phyloP scores from a whole-genome alignment of 2,329 filamentous ascomycete genomes.

The Helminthosporium solani region DNA sequence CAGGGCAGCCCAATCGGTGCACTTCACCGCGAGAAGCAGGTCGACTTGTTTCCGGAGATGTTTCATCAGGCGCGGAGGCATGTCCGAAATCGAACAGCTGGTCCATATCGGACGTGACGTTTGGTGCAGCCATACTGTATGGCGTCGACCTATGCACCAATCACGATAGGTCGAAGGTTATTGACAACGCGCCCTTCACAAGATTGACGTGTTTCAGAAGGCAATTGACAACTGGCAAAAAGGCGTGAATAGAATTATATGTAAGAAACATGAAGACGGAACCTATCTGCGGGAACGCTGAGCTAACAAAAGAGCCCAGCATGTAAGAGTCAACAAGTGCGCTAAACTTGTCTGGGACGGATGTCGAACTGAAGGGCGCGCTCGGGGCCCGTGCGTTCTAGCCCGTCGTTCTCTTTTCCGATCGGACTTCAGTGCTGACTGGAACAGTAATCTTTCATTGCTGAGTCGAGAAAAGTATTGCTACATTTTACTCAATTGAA shows the following conservation, averaged over 20 bases:
- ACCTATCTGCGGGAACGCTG: not conserved
- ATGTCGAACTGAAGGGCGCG: slow-evolving; percentile 2
- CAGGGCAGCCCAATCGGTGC: slow-evolving; percentile 17
- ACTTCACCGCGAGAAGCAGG: slow-evolving; percentile 7
- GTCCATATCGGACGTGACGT: slow-evolving; percentile 33
- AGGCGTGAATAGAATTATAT: not conserved
- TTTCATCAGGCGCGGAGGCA: slow-evolving; percentile 32
- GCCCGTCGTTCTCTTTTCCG: not conserved
- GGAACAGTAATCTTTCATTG: not conserved
- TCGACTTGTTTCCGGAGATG: slow-evolving; percentile 12
- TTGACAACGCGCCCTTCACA: slow-evolving; percentile 2
- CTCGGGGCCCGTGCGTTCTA: not conserved
- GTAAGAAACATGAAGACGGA: slow-evolving; percentile 1
- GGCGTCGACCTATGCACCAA: not conserved
- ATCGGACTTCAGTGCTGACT: not conserved
- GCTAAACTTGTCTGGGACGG: not conserved
- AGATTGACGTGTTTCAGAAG: not conserved
- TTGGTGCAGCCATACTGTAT: slow-evolving; percentile 28
- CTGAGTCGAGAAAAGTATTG: not conserved
- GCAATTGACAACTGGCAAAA: slow-evolving; percentile 1
- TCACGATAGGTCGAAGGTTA: not conserved
- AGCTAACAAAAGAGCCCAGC: not conserved
- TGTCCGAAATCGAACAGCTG: slow-evolving; percentile 45
- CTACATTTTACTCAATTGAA: no score
- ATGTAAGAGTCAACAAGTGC: not conserved